Conservation (phyloP, 495 filamentous ascomycete species). For the Patellaria atrata region DNA sequence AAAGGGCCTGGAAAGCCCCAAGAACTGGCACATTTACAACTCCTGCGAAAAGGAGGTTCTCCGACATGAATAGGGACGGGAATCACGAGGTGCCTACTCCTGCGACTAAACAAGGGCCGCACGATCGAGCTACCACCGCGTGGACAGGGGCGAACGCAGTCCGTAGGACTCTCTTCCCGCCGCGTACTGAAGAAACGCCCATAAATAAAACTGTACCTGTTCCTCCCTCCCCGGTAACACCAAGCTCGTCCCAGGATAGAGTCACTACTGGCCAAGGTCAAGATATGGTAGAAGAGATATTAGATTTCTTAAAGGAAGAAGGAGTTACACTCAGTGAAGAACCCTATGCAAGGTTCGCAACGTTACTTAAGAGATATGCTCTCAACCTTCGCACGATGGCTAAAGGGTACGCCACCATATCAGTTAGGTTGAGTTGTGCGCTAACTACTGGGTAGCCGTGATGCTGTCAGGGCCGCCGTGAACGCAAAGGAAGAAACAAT, state of each 20-base stretch:
- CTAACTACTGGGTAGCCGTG: slow-evolving; percentile 25
- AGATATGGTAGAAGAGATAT: slow-evolving; percentile 36
- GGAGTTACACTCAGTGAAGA: slow-evolving; percentile 31
- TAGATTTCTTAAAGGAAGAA: slow-evolving; percentile 36
- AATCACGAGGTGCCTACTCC: slow-evolving; percentile 17
- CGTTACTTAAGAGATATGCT: slow-evolving; percentile 43
- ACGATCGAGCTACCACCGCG: slow-evolving; percentile 21
- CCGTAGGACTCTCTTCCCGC: slow-evolving; percentile 5
- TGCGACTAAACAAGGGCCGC: slow-evolving; percentile 6
- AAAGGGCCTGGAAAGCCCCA: slow-evolving; percentile 35
- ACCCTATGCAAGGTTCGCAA: not conserved
- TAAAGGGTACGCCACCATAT: slow-evolving; percentile 2
- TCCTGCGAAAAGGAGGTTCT: slow-evolving; percentile 39
- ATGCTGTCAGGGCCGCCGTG: slow-evolving; percentile 45
- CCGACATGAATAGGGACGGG: slow-evolving; percentile 24
- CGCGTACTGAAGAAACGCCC: too few relatives aligned
- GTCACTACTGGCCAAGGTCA: slow-evolving; percentile 1
- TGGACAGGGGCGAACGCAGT: too few relatives aligned
- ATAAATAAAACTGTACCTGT: too few relatives aligned
- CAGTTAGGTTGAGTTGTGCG: not conserved
- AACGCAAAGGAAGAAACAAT: slow-evolving; percentile 48
- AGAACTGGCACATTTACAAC: slow-evolving; percentile 33
- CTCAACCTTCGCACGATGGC: slow-evolving; percentile 23
- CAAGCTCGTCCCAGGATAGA: too few relatives aligned
- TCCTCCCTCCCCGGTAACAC: too few relatives aligned